Percentiles rank a stretch among this genome's conserved stretches.
phyloP scores from a whole-genome alignment of 148 eudicot species.

The Suaeda aralocaspica region DNA sequence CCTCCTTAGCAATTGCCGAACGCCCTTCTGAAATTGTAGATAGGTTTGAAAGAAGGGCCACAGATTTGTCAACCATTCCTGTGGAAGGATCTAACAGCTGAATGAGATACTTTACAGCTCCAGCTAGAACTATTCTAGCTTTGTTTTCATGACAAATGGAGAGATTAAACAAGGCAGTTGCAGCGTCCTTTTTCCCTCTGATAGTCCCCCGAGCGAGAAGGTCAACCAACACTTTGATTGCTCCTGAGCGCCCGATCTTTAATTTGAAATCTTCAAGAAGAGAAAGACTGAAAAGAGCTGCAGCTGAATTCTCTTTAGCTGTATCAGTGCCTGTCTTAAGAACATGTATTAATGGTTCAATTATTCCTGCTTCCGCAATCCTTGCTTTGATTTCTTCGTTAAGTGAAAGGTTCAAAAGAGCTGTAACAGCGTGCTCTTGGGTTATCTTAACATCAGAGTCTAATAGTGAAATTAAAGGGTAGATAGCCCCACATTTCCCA shows the following conservation, averaged over 20 bases:
- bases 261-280: conserved; percentile 68
- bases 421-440: conserved; percentile 94
- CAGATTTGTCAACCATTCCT: conserved; percentile 85
- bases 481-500: conserved; percentile 66
- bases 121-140: conserved; percentile 86
- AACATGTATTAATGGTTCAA: conserved; percentile 78
- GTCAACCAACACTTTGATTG: conserved; percentile 70
- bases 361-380: conserved; percentile 64
- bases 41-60: conserved; percentile 84
- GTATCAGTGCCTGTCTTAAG: conserved; percentile 59
- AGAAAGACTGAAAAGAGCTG: conserved; percentile 79
- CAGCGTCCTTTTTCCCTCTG: conserved; percentile 97
- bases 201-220: conserved; percentile 73
- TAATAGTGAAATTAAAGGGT: conserved; percentile 56
- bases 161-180: conserved; percentile 81
- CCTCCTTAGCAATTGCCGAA: conserved; percentile 60
- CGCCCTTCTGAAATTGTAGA: conserved; percentile 70
- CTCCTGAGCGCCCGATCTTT: conserved; percentile 82
- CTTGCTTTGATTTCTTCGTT: conserved; percentile 60
- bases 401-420: conserved; percentile 79
- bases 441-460: conserved; percentile 47
- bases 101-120: conserved; percentile 79
- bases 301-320: conserved; percentile 92
- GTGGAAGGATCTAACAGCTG: conserved; percentile 56
- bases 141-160: conserved; percentile 93